These are phyloP conservation scores for Chaetomidium leptoderma DNA, from an alignment of 495 filamentous ascomycete genomes.

Conservation along the genomic window DNA sequence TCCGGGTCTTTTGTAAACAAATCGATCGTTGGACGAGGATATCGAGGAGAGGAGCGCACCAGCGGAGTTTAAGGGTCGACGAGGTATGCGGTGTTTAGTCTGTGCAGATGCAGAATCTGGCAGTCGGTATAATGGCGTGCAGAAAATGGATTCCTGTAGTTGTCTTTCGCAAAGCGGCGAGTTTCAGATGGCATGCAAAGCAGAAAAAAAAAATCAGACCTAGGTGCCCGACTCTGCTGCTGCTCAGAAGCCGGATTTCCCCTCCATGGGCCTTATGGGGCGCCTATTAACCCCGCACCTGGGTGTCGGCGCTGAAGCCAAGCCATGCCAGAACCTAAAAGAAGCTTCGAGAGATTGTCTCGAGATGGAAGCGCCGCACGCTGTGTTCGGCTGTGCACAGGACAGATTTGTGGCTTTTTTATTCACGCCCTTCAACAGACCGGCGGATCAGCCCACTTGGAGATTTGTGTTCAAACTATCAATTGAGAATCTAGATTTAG, in stretches of 20 bases:
- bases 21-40: background rate
- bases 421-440: too few relatives aligned
- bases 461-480: too few relatives aligned
- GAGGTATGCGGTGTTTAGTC: constrained; percentile 1
- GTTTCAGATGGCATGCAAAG: constrained; percentile 10
- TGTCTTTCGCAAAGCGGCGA: constrained; percentile 1
- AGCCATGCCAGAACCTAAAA: constrained; percentile 26
- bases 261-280: constrained; percentile 21
- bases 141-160: constrained; percentile 11
- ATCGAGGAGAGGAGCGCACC: constrained; percentile 3
- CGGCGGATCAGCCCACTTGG: too few relatives aligned
- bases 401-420: too few relatives aligned
- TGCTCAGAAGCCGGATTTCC: constrained; percentile 7
- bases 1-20: constrained; percentile 29
- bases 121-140: constrained; percentile 11
- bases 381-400: background rate
- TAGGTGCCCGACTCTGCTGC: constrained; percentile 17
- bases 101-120: constrained; percentile 12
- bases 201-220: constrained; percentile 18
- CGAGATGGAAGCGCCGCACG: too few relatives aligned
- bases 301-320: constrained; percentile 22
- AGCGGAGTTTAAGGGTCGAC: constrained; percentile 7
- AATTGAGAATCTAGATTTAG: too few relatives aligned
- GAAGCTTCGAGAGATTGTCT: constrained; percentile 32
- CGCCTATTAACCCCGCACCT: constrained; percentile 26